Evolutionary conservation across 2,329 filamentous ascomycete genomes (phyloP).

Genomic region (Geoglossum cookeanum): DNA sequence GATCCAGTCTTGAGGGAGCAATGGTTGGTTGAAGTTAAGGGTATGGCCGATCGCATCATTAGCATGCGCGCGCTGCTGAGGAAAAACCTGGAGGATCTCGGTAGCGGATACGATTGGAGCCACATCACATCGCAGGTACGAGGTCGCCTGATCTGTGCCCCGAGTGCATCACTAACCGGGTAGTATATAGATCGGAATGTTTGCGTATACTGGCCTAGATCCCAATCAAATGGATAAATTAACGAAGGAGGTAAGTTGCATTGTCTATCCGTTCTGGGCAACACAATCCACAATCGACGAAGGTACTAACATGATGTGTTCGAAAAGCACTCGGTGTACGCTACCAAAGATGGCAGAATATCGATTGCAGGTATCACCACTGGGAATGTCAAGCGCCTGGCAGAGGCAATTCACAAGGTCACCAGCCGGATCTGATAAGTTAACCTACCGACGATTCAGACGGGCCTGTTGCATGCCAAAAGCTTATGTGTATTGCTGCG

Average conservation of each 20-base stretch:
- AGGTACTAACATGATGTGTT: constrained; percentile 8
- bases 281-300: background rate
- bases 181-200: constrained; percentile 69
- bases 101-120: constrained; percentile 93
- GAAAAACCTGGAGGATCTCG: constrained; percentile 84
- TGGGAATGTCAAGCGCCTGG: constrained; percentile 60
- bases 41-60: constrained; percentile 98
- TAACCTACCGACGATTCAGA: background rate
- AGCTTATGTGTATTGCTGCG: background rate
- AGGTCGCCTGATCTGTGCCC: background rate
- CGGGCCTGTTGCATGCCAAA: background rate
- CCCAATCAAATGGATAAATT: constrained; percentile 80
- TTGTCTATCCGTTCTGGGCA: background rate
- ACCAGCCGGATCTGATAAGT: constrained; percentile 30
- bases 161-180: background rate
- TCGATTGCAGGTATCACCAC: constrained; percentile 69
- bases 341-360: constrained; percentile 80
- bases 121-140: constrained; percentile 78
- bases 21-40: constrained; percentile 94
- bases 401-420: constrained; percentile 70
- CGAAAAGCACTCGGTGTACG: constrained; percentile 66
- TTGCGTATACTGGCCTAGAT: constrained; percentile 88
- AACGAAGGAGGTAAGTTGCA: constrained; percentile 52
- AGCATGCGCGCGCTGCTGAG: constrained; percentile 90
- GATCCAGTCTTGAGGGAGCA: constrained; percentile 69